phyloP scores from a whole-genome alignment of 2,329 filamentous ascomycete genomes.

The Dothidotthia symphoricarpi region DNA sequence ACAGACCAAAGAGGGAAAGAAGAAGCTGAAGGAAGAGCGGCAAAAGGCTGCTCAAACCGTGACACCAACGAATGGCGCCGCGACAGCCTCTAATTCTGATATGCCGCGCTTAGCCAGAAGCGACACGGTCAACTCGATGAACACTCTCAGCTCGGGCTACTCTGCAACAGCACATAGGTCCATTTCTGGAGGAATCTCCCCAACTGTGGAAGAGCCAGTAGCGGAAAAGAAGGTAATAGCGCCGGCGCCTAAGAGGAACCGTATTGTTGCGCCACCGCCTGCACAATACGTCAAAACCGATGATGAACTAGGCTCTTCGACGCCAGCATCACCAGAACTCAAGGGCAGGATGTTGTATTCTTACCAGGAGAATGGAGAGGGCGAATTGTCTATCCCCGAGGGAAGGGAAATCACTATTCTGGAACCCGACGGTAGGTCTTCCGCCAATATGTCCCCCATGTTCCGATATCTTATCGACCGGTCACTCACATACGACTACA shows the following conservation, averaged over 20 bases:
- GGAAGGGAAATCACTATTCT: slow-evolving; percentile 74
- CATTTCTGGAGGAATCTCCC: slow-evolving; percentile 59
- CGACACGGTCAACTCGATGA: slow-evolving; percentile 82
- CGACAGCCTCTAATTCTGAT: slow-evolving; percentile 57
- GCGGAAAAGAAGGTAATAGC: slow-evolving; percentile 32
- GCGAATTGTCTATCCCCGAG: slow-evolving; percentile 77
- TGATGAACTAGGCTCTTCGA: slow-evolving; percentile 42
- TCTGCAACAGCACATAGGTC: slow-evolving; percentile 76
- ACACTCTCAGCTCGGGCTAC: slow-evolving; percentile 77
- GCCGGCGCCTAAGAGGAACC: slow-evolving; percentile 54
- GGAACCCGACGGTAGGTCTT: slow-evolving; percentile 78
- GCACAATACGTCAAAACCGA: slow-evolving; percentile 72
- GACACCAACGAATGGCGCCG: slow-evolving; percentile 45
- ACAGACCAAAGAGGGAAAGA: slow-evolving; percentile 89
- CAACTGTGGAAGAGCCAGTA: slow-evolving; percentile 51
- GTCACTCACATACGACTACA: slow-evolving; percentile 18
- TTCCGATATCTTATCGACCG: slow-evolving; percentile 15
- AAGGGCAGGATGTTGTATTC: slow-evolving; percentile 86
- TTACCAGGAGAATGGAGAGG: slow-evolving; percentile 77
- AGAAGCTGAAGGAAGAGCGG: slow-evolving; percentile 83
- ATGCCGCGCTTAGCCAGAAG: slow-evolving; percentile 69
- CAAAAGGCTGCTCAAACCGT: slow-evolving; percentile 71
- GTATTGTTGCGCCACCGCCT: slow-evolving; percentile 86
- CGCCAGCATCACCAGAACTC: slow-evolving; percentile 51
- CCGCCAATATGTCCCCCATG: slow-evolving; percentile 13